Conservation (phyloP, 495 filamentous ascomycete genomes). For the Aspergillus homomorphus region DNA sequence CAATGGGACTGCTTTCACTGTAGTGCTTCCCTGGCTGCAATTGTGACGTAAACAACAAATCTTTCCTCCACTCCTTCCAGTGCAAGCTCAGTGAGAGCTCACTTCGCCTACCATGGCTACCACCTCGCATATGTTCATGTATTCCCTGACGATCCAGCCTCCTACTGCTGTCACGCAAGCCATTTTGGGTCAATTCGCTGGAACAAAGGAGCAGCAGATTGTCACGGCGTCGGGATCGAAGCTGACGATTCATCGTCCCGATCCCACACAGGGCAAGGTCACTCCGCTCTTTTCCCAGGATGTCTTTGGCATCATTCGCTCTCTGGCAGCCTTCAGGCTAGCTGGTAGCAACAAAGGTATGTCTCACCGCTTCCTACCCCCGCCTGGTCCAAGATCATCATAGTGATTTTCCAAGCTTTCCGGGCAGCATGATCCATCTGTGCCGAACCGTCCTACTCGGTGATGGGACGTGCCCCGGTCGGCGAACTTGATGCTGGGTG, state of each 20-base stretch:
- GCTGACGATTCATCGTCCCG: constrained; percentile 81
- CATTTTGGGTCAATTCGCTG: constrained; percentile 88
- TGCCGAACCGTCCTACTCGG: constrained; percentile 33
- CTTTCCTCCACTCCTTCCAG: constrained; percentile 8
- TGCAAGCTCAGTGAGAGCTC: constrained; percentile 20
- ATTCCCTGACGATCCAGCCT: constrained; percentile 89
- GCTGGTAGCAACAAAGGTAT: constrained; percentile 96
- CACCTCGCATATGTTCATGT: constrained; percentile 96
- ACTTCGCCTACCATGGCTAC: constrained; percentile 75
- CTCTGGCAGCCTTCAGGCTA: constrained; percentile 81
- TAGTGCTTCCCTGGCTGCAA: constrained; percentile 33
- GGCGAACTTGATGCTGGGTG: constrained; percentile 37
- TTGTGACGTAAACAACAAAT: constrained; percentile 27
- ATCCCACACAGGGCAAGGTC: constrained; percentile 80
- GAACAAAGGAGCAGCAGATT: constrained; percentile 94
- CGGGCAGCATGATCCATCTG: constrained; percentile 47
- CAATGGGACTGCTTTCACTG: constrained; percentile 41
- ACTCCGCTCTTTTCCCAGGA: constrained; percentile 83
- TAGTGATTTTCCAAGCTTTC: constrained; percentile 90
- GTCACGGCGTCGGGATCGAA: constrained; percentile 89
- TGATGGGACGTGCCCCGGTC: constrained; percentile 42
- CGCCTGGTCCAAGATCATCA: constrained; percentile 61
- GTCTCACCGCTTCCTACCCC: constrained; percentile 40
- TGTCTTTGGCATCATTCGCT: constrained; percentile 91
- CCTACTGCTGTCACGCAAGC: constrained; percentile 86